phyloP scores from a whole-genome alignment of 371 early-diverging fungal species.

The Actinomucor elegans region DNA sequence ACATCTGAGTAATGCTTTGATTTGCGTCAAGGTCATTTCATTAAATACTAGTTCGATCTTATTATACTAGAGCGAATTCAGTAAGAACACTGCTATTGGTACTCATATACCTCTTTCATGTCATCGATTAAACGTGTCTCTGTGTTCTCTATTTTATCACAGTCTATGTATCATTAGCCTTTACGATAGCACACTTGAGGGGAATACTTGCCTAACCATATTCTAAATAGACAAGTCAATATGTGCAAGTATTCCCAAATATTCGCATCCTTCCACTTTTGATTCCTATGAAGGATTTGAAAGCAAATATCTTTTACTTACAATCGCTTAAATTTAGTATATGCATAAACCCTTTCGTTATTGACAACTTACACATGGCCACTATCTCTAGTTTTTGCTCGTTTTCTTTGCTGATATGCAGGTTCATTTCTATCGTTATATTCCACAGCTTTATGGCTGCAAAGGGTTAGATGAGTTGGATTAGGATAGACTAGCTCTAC shows the following conservation, averaged over 20 bases:
- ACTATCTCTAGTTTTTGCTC: background rate
- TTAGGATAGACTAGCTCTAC: background rate
- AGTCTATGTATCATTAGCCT: background rate
- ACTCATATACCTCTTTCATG: background rate
- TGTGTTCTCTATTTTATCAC: background rate
- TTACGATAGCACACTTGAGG: too few relatives aligned
- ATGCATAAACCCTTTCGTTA: background rate
- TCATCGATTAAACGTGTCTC: background rate
- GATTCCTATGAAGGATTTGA: background rate
- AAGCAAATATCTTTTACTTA: constrained; percentile 10
- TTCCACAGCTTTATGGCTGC: constrained; percentile 10
- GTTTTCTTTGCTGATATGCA: background rate
- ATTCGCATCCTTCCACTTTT: constrained; percentile 6
- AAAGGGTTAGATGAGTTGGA: too few relatives aligned
- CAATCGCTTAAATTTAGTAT: background rate
- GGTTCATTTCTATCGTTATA: background rate
- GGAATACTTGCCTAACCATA: constrained; percentile 8
- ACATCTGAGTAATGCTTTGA: background rate
- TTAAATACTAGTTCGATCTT: too few relatives aligned
- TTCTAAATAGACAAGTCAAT: background rate
- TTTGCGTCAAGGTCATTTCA: too few relatives aligned
- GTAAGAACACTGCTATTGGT: too few relatives aligned
- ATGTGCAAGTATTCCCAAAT: constrained; percentile 6
- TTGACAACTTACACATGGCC: constrained; percentile 1
- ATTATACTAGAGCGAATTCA: too few relatives aligned